Evolutionary conservation across 2,329 filamentous ascomycete genomes (phyloP).

Genomic region (Colletotrichum tofieldiae): DNA sequence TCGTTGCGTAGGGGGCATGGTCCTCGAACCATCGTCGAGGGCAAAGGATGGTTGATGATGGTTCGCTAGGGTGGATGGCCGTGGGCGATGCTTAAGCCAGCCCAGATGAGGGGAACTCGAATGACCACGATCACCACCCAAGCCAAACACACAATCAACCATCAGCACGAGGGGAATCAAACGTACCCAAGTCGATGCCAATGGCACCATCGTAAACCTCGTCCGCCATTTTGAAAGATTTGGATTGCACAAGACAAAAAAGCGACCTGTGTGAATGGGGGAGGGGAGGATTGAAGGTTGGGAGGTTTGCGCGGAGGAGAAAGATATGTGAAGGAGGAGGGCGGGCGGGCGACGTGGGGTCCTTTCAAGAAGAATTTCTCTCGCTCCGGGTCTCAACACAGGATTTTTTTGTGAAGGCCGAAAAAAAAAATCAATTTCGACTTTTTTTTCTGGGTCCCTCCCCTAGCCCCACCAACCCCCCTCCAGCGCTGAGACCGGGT

Average conservation of each 20-base stretch:
- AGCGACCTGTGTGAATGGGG: slow-evolving; percentile 45
- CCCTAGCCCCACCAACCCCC: slow-evolving; percentile 39
- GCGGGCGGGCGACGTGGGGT: slow-evolving; percentile 43
- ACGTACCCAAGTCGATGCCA: slow-evolving; percentile 98
- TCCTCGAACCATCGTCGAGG: slow-evolving; percentile 9
- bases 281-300: slow-evolving; percentile 44
- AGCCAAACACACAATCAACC: slow-evolving; percentile 33
- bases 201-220: slow-evolving; percentile 99
- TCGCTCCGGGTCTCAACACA: slow-evolving; percentile 36
- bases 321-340: slow-evolving; percentile 40
- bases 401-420: slow-evolving; percentile 43
- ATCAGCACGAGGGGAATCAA: slow-evolving; percentile 12
- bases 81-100: slow-evolving; percentile 1
- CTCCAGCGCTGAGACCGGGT: slow-evolving; percentile 34
- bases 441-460: slow-evolving; percentile 43
- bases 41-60: slow-evolving; percentile 16
- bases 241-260: slow-evolving; percentile 44
- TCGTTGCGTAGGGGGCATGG: not conserved
- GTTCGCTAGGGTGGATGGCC: not conserved
- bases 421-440: slow-evolving; percentile 44
- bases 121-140: slow-evolving; percentile 32
- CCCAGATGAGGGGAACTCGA: not conserved
- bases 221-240: slow-evolving; percentile 84
- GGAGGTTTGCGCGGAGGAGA: slow-evolving; percentile 41
- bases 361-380: slow-evolving; percentile 44